Conservation (phyloP, 2,329 filamentous ascomycete species). For the Teratosphaeria epicoccoides region DNA sequence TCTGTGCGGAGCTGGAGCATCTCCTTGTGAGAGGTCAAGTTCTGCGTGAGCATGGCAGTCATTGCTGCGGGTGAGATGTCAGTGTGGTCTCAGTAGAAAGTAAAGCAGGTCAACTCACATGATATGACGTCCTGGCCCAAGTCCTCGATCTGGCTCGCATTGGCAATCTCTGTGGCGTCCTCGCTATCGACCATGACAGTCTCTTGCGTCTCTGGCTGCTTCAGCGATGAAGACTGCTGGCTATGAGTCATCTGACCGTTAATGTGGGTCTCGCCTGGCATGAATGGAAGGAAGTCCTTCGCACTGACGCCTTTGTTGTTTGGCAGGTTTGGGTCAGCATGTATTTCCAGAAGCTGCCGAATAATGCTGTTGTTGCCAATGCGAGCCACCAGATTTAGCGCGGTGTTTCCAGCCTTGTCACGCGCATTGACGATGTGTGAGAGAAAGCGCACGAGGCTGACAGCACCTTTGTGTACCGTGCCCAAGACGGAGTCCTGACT, state of each 20-base stretch:
- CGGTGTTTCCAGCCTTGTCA: constrained; percentile 89
- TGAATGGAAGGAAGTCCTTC: constrained; percentile 61
- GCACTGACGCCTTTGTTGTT: constrained; percentile 84
- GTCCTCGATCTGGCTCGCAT: constrained; percentile 48
- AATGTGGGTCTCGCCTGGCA: constrained; percentile 6
- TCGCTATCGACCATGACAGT: constrained; percentile 19
- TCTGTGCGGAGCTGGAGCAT: constrained; percentile 78
- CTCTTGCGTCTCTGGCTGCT: constrained; percentile 12
- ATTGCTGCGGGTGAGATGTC: constrained; percentile 51
- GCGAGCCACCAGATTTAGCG: constrained; percentile 82
- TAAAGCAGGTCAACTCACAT: constrained; percentile 45
- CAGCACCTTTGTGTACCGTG: constrained; percentile 45
- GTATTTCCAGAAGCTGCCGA: constrained; percentile 89
- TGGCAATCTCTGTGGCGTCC: constrained; percentile 28
- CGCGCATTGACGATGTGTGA: constrained; percentile 93
- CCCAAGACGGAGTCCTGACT: constrained; percentile 17
- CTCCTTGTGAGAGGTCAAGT: constrained; percentile 65
- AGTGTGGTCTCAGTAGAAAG: constrained; percentile 8
- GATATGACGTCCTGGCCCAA: constrained; percentile 70
- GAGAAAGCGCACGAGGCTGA: constrained; percentile 88
- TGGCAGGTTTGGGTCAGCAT: constrained; percentile 81
- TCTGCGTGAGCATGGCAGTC: constrained; percentile 68
- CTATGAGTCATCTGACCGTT: constrained; percentile 10
- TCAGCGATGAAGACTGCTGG: constrained; percentile 13
- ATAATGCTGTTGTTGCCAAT: constrained; percentile 93